phyloP scores from a whole-genome alignment of 2,329 filamentous ascomycete species.

The Blastomyces gilchristii region DNA sequence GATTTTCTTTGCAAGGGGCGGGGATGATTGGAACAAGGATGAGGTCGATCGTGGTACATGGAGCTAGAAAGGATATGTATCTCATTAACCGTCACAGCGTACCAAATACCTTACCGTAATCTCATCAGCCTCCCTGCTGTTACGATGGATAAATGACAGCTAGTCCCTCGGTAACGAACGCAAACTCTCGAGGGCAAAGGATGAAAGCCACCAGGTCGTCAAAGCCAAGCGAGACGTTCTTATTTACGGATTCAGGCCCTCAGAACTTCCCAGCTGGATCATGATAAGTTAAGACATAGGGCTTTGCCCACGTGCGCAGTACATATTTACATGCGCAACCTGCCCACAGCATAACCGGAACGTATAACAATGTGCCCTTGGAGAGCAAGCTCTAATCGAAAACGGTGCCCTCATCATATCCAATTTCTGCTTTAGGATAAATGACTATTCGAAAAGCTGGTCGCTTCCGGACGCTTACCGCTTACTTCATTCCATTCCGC shows the following conservation, averaged over 20 bases:
- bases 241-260: not conserved
- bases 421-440: not conserved
- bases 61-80: not conserved
- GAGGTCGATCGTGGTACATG: not conserved
- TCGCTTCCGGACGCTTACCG: not conserved
- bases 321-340: not conserved
- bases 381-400: not conserved
- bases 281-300: not conserved
- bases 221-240: not conserved
- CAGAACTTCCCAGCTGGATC: not conserved
- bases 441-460: not conserved
- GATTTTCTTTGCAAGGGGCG: not conserved
- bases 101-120: constrained; percentile 1
- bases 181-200: not conserved
- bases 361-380: too few relatives aligned
- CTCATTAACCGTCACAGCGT: not conserved
- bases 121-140: not conserved
- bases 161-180: not conserved
- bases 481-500: not conserved
- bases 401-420: not conserved
- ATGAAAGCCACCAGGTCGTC: not conserved
- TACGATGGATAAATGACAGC: not conserved
- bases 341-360: not conserved
- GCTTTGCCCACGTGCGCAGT: not conserved
- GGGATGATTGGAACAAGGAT: constrained; percentile 1